Conservation (phyloP, 805 yeast genomes). For the Myxozyma lipomycoides region DNA sequence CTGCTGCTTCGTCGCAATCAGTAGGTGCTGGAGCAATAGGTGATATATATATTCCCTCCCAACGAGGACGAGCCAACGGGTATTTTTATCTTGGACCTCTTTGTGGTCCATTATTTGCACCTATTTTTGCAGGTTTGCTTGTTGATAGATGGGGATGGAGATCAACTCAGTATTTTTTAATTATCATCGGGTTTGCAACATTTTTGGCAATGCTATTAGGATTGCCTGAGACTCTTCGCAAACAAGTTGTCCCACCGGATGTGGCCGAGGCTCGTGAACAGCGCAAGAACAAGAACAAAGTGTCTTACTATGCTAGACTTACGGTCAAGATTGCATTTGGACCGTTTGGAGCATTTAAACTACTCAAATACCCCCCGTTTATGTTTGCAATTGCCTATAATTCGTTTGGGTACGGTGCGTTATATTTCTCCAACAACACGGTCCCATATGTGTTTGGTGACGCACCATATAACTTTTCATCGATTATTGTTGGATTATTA, state of each 20-base stretch:
- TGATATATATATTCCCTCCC: constrained; percentile 61
- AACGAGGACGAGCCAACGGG: constrained; percentile 78
- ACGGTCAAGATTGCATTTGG: constrained; percentile 46
- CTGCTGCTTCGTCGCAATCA: constrained; percentile 80
- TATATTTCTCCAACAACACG: constrained; percentile 73
- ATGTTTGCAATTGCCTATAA: constrained; percentile 60
- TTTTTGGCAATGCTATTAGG: constrained; percentile 49
- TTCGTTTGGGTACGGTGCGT: constrained; percentile 63
- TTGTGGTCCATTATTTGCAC: constrained; percentile 74
- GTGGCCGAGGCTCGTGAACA: constrained; percentile 23
- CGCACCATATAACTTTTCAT: constrained; percentile 64
- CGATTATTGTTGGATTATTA: constrained; percentile 65
- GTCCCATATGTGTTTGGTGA: constrained; percentile 58
- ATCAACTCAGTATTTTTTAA: constrained; percentile 82
- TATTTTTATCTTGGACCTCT: constrained; percentile 75
- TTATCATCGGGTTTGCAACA: constrained; percentile 57
- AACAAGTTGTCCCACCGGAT: constrained; percentile 35
- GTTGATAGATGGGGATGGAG: constrained; percentile 77
- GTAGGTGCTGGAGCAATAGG: constrained; percentile 88
- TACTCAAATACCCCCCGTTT: constrained; percentile 72
- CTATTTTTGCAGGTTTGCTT: constrained; percentile 75
- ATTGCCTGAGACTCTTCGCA: constrained; percentile 77
- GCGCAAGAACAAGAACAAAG: constrained; percentile 1
- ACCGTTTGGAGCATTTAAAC: constrained; percentile 59
- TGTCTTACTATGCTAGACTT: constrained; percentile 2